phyloP scores from a whole-genome alignment of 2,329 filamentous ascomycete species.

The Pseudogymnoascus destructans region DNA sequence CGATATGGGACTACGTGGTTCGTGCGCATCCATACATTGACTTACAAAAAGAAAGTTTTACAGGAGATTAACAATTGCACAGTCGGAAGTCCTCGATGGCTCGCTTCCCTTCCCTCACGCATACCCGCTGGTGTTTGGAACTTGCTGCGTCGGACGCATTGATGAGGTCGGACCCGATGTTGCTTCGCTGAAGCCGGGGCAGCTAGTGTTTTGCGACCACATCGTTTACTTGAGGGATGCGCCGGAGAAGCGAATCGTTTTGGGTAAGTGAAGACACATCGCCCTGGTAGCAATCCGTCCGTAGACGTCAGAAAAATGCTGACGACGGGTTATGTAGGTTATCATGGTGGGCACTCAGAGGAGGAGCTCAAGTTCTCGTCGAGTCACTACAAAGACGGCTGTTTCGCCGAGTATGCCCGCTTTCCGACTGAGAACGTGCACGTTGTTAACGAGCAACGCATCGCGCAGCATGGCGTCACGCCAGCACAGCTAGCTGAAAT shows the following conservation, averaged over 20 bases:
- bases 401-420: slow-evolving; percentile 26
- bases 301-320: no score
- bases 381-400: slow-evolving; percentile 26
- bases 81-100: slow-evolving; percentile 27
- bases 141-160: slow-evolving; percentile 26
- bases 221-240: slow-evolving; percentile 28
- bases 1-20: slow-evolving; percentile 22
- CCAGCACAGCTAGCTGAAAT: slow-evolving; percentile 11
- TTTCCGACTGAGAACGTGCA: slow-evolving; percentile 29
- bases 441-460: slow-evolving; percentile 25
- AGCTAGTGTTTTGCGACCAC: slow-evolving; percentile 28
- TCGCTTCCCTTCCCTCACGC: slow-evolving; percentile 21
- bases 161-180: slow-evolving; percentile 26
- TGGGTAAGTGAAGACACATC: slow-evolving; percentile 19
- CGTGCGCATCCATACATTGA: no score
- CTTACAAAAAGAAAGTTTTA: no score
- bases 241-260: slow-evolving; percentile 21
- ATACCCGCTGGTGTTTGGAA: slow-evolving; percentile 24
- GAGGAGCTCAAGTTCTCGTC: slow-evolving; percentile 21
- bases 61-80: slow-evolving; percentile 19
- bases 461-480: slow-evolving; percentile 15
- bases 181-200: slow-evolving; percentile 22
- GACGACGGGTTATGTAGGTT: no score
- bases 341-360: no score
- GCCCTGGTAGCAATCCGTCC: no score